Percentiles rank a stretch among this genome's conserved stretches.
These are phyloP conservation scores for Aspergillus affinis DNA, from an alignment of 495 filamentous ascomycete genomes.

Conservation along the genomic window DNA sequence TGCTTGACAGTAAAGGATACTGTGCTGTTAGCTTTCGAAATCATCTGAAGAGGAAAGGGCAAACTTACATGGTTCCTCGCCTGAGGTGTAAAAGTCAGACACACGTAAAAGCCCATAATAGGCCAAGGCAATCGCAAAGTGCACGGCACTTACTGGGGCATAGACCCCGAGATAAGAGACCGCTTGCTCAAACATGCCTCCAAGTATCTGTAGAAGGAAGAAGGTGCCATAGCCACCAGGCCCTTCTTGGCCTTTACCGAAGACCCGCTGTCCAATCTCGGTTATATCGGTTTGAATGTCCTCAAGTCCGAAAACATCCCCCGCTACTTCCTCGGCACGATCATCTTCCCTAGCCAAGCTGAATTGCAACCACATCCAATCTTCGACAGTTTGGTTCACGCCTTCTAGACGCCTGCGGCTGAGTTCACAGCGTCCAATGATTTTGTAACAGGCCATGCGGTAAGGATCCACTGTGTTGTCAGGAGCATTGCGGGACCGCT, in stretches of 20 bases:
- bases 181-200: conserved; percentile 94
- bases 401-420: conserved; percentile 74
- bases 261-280: conserved; percentile 88
- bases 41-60: too few relatives aligned
- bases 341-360: conserved; percentile 85
- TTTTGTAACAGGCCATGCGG: conserved; percentile 95
- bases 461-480: conserved; percentile 91
- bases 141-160: conserved; percentile 86
- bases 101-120: conserved; percentile 92
- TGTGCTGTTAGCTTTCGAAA: conserved; percentile 36
- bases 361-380: conserved; percentile 98
- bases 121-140: conserved; percentile 86
- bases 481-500: conserved; percentile 75
- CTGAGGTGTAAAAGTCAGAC: conserved; percentile 65
- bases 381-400: conserved; percentile 77
- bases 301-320: conserved; percentile 82
- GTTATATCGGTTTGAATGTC: conserved; percentile 81
- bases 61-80: conserved; percentile 68
- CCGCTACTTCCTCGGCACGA: conserved; percentile 76
- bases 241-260: conserved; percentile 67
- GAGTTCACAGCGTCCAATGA: conserved; percentile 92
- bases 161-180: conserved; percentile 85
- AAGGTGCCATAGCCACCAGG: conserved; percentile 81
- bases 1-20: conserved; percentile 71
- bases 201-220: conserved; percentile 87